Evolutionary conservation across 2,329 filamentous ascomycete genomes (phyloP), one percentile per base, ranked within the genome.

Genomic region (Clonostachys byssicola): DNA sequence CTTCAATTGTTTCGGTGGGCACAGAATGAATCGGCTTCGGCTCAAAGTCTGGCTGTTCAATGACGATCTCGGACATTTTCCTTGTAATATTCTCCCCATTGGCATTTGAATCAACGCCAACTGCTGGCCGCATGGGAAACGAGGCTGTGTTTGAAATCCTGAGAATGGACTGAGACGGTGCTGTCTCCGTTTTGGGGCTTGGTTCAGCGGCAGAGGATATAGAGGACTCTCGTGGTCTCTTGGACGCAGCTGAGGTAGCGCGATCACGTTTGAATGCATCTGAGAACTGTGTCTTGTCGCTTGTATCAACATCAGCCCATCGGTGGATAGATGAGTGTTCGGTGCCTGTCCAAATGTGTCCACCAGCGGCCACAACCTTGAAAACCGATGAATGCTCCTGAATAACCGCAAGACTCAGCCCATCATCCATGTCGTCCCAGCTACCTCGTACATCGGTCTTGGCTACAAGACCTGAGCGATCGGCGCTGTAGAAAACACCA

Each of bases 401-500:
- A 45, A 89, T 88, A 6, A 96, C 76, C n/a, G 92, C 92, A 13
- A 97, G 77, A 13, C 89, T 96, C 8, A 96, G 71, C 1, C 92
- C 94, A 57, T 96, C 88, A 58, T 96, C 92, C 66, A 92, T 78
- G 53, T 76, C 68, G 17, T 71, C 71, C 12, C 85, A 76, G 48
- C 84, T 82, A 12, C 79, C 80, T 53, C 92, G 81, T 23, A 92
- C 86, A 63, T 99, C 94, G 1, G 92, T 97, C 74, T 97, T 99
- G 47, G 91, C 92, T n/a, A 99, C 86, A 51, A 96, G 70, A 4
- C 94, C 94, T 2, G 90, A 92, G 45, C 92, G 85, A 67, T 99
- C 94, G 56, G 87, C 89, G 47, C 92, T 97, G 71, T 97, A 97
- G 66, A 99, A 97, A 33, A 96, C 81, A 10, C 86, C 86, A 5